A percentile compares a stretch with the other conserved stretches of the same genome.
phyloP scores from a whole-genome alignment of 805 yeast genomes.

The Pichia kluyveri region DNA sequence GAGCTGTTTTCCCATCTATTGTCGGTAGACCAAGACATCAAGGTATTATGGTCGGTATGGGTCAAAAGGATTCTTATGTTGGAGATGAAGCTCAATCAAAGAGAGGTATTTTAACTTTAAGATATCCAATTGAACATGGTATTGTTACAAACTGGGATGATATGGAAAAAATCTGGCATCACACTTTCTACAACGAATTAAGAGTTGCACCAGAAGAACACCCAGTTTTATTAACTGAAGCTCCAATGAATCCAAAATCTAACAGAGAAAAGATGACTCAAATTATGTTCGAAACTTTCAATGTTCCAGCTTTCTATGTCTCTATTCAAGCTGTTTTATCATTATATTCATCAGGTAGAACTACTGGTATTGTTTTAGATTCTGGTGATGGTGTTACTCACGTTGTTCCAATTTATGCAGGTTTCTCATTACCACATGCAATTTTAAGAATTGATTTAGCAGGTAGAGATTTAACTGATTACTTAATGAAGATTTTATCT shows the following conservation, averaged over 20 bases:
- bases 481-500: slow-evolving; percentile 95
- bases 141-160: slow-evolving; percentile 99
- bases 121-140: slow-evolving; percentile 99
- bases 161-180: slow-evolving; percentile 99
- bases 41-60: slow-evolving; percentile 99
- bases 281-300: slow-evolving; percentile 97
- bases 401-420: slow-evolving; percentile 99
- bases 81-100: slow-evolving; percentile 99
- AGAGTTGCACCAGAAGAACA: slow-evolving; percentile 99
- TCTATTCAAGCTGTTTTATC: slow-evolving; percentile 98
- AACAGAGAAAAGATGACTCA: slow-evolving; percentile 99
- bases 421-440: slow-evolving; percentile 99
- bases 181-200: slow-evolving; percentile 99
- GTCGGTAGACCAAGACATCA: slow-evolving; percentile 99
- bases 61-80: slow-evolving; percentile 98
- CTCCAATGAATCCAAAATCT: slow-evolving; percentile 98
- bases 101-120: slow-evolving; percentile 98
- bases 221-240: slow-evolving; percentile 98
- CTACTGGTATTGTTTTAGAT: slow-evolving; percentile 99
- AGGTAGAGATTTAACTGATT: slow-evolving; percentile 98
- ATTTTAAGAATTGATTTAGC: slow-evolving; percentile 98
- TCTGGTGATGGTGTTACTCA: slow-evolving; percentile 99
- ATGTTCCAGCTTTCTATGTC: slow-evolving; percentile 99
- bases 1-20: slow-evolving; percentile 99
- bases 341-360: slow-evolving; percentile 98